phyloP scores from a whole-genome alignment of 176 grass and related monocot species.

The Melocanna baccifera region DNA sequence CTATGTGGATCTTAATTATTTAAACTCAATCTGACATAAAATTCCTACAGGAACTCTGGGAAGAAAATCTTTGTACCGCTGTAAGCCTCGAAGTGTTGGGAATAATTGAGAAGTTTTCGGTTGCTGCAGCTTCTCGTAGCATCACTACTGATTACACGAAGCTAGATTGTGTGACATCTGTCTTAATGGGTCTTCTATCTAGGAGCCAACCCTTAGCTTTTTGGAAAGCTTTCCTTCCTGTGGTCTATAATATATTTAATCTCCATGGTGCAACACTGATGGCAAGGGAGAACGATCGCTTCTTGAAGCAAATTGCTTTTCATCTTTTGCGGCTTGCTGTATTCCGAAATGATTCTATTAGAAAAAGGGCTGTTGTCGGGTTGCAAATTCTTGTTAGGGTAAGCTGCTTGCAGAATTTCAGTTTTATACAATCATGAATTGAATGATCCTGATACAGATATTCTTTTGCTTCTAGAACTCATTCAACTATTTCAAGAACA shows the following conservation, averaged over 20 bases:
- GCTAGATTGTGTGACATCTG: constrained; percentile 85
- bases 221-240: constrained; percentile 86
- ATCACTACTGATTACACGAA: constrained; percentile 89
- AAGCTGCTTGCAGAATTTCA: constrained; percentile 42
- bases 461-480: constrained; percentile 65
- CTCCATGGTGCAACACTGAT: constrained; percentile 83
- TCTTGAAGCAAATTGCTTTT: constrained; percentile 98
- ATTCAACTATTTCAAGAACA: constrained; percentile 89
- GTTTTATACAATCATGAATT: constrained; percentile 26
- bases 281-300: constrained; percentile 99
- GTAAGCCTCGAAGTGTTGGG: constrained; percentile 90
- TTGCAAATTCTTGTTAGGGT: constrained; percentile 97
- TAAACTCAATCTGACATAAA: constrained; percentile 23
- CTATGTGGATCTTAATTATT: constrained; percentile 17
- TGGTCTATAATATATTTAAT: constrained; percentile 78
- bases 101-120: constrained; percentile 90
- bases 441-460: constrained; percentile 41
- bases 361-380: constrained; percentile 76
- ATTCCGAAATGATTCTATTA: constrained; percentile 88
- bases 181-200: constrained; percentile 86
- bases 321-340: constrained; percentile 91
- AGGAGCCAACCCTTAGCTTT: constrained; percentile 87
- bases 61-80: constrained; percentile 96
- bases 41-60: constrained; percentile 90
- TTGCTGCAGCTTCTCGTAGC: constrained; percentile 70